Evolutionary conservation across 805 yeast species (phyloP).

Genomic region (Saccharomycopsis sp.): DNA sequence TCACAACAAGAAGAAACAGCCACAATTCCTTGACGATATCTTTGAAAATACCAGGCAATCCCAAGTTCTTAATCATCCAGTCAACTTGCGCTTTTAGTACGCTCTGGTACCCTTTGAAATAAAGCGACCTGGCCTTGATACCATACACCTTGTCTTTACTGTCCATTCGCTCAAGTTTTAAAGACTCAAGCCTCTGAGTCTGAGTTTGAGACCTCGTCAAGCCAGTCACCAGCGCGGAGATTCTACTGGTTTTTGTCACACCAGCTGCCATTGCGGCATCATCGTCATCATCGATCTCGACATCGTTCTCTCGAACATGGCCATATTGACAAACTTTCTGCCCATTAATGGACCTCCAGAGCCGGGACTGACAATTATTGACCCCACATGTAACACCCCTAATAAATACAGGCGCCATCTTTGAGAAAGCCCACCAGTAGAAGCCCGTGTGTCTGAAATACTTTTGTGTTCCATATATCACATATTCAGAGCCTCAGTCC

Average conservation of each 20-base stretch:
- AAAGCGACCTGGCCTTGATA: slow-evolving; percentile 26
- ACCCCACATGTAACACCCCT: slow-evolving; percentile 85
- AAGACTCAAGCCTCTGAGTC: not conserved
- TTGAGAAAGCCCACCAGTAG: too few relatives aligned
- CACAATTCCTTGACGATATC: slow-evolving; percentile 34
- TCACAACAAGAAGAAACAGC: slow-evolving; percentile 26
- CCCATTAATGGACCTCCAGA: slow-evolving; percentile 72
- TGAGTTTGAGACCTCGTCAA: not conserved
- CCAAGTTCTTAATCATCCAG: slow-evolving; percentile 31
- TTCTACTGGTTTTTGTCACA: not conserved
- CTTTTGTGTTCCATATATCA: too few relatives aligned
- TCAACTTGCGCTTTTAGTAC: slow-evolving; percentile 43
- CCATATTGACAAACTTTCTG: slow-evolving; percentile 82
- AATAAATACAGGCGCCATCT: slow-evolving; percentile 33
- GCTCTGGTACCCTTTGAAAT: slow-evolving; percentile 41
- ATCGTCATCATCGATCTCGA: slow-evolving; percentile 79
- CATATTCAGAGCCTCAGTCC: too few relatives aligned
- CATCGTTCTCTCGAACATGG: slow-evolving; percentile 75
- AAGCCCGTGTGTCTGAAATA: too few relatives aligned
- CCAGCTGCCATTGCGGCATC: slow-evolving; percentile 24
- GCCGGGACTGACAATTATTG: slow-evolving; percentile 77
- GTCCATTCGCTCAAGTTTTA: slow-evolving; percentile 9
- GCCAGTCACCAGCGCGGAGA: not conserved
- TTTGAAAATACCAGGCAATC: slow-evolving; percentile 28
- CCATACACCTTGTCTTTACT: slow-evolving; percentile 7